phyloP scores from a whole-genome alignment of 2,329 filamentous ascomycete species.

The Dendryphion nanum region DNA sequence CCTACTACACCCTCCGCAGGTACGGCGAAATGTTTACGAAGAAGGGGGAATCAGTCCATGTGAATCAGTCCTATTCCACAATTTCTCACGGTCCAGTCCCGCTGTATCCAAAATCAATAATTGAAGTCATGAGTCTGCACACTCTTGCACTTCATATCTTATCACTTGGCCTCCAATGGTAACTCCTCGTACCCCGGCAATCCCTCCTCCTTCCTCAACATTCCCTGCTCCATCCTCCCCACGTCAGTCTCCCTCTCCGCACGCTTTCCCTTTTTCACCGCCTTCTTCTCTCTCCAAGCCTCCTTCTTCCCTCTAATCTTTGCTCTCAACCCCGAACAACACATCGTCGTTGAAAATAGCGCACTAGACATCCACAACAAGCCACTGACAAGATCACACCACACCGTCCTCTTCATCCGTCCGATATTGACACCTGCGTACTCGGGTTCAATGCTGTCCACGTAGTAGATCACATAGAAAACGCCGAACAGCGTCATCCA shows the following conservation, averaged over 20 bases:
- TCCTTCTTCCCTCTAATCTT: constrained; percentile 12
- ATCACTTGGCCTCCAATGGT: background rate
- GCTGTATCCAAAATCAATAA: too few relatives aligned
- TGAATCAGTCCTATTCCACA: too few relatives aligned
- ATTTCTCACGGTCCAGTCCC: too few relatives aligned
- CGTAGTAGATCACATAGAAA: constrained; percentile 16
- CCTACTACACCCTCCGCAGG: too few relatives aligned
- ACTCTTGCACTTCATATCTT: too few relatives aligned
- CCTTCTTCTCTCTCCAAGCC: constrained; percentile 5
- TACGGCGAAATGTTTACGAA: too few relatives aligned
- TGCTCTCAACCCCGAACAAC: constrained; percentile 20
- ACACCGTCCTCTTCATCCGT: constrained; percentile 19
- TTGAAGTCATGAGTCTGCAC: too few relatives aligned
- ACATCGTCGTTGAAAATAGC: constrained; percentile 23
- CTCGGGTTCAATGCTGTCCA: constrained; percentile 1
- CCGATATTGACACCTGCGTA: constrained; percentile 11
- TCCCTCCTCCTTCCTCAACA: background rate
- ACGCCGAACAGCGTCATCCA: constrained; percentile 23
- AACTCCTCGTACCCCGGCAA: constrained; percentile 1
- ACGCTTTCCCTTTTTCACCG: background rate
- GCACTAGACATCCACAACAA: constrained; percentile 23
- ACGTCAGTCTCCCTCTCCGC: background rate
- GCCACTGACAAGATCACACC: constrained; percentile 22
- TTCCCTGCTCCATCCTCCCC: background rate
- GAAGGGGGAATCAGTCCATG: too few relatives aligned